Conservation (phyloP, 1,139 yeast species). For the Zygotorulaspora mrakii region DNA sequence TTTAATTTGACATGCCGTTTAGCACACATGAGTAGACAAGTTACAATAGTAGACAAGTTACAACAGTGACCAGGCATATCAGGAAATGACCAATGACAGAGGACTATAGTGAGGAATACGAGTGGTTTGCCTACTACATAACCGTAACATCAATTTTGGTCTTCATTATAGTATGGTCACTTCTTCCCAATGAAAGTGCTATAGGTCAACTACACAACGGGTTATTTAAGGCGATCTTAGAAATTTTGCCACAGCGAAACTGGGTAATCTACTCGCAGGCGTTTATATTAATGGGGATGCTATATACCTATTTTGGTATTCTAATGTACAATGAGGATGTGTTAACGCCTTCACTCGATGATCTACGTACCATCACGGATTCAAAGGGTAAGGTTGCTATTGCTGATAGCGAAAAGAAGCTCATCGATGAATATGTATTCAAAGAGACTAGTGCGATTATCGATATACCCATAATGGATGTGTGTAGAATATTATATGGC, state of each 20-base stretch:
- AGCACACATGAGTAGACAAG: no score
- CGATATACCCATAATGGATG: slow-evolving; percentile 73
- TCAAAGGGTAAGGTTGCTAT: slow-evolving; percentile 54
- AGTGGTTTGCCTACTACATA: slow-evolving; percentile 30
- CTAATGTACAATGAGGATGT: slow-evolving; percentile 72
- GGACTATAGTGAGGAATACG: slow-evolving; percentile 24
- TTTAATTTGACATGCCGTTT: no score
- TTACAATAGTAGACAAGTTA: no score
- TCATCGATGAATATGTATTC: slow-evolving; percentile 42
- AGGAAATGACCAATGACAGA: slow-evolving; percentile 12
- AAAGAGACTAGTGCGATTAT: slow-evolving; percentile 74
- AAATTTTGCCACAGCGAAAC: slow-evolving; percentile 27
- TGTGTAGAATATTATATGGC: slow-evolving; percentile 61
- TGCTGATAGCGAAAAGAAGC: slow-evolving; percentile 25
- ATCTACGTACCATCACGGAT: slow-evolving; percentile 65
- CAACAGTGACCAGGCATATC: no score
- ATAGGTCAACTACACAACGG: slow-evolving; percentile 7
- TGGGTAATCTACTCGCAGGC: slow-evolving; percentile 30
- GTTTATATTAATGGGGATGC: slow-evolving; percentile 53
- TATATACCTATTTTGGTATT: slow-evolving; percentile 65
- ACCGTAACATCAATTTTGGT: slow-evolving; percentile 22
- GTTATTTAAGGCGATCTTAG: slow-evolving; percentile 19
- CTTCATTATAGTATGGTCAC: slow-evolving; percentile 24
- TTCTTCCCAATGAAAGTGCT: slow-evolving; percentile 19
- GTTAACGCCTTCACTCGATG: slow-evolving; percentile 56